A percentile compares a stretch with the other conserved stretches of the same genome.
These are phyloP conservation scores for Gossypium stocksii DNA, from an alignment of 345 rosid genomes.

Conservation along the genomic window DNA sequence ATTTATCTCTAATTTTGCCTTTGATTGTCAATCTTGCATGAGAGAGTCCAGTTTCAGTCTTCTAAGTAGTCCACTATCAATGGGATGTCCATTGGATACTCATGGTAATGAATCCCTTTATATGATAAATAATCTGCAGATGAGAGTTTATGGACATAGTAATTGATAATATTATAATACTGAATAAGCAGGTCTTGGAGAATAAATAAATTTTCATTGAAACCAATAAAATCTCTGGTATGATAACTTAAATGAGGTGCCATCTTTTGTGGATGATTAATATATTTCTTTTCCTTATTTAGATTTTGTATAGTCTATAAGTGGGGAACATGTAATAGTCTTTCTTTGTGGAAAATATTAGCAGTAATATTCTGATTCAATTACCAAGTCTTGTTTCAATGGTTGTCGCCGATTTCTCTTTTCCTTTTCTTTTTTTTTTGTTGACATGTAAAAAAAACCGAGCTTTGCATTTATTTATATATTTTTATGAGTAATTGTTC, in stretches of 20 bases:
- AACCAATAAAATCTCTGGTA: conserved; percentile 8
- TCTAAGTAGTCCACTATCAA: background rate
- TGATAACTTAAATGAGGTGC: background rate
- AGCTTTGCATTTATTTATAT: background rate
- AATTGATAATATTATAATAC: background rate
- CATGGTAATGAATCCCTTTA: background rate
- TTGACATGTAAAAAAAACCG: background rate
- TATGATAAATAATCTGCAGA: background rate
- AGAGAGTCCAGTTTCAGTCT: background rate
- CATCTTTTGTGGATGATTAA: background rate
- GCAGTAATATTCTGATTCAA: background rate
- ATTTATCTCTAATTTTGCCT: background rate
- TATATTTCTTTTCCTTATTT: background rate
- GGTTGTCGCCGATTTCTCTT: background rate
- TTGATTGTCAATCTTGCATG: background rate
- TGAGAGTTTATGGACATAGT: background rate
- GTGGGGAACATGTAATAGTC: background rate
- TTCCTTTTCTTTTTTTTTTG: background rate
- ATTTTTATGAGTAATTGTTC: conserved; percentile 2
- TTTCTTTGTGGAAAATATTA: background rate
- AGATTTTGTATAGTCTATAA: background rate
- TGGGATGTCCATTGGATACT: background rate
- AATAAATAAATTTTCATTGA: background rate
- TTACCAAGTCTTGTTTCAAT: background rate
- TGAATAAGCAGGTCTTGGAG: background rate